phyloP scores from a whole-genome alignment of 1,284 basidiomycete species.

The Austroboletus niveus region DNA sequence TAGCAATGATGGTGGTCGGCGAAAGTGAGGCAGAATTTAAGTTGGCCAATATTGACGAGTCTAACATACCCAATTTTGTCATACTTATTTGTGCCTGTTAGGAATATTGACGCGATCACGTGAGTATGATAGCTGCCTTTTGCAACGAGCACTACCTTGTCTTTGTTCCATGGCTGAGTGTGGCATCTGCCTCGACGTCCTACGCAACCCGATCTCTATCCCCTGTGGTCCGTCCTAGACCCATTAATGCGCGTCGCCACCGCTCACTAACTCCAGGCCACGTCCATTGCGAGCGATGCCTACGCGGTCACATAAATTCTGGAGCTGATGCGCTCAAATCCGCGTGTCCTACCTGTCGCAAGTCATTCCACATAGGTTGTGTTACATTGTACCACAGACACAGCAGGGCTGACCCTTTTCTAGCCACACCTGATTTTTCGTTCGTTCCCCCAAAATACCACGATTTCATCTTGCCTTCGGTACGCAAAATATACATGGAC shows the following conservation, averaged over 20 bases:
- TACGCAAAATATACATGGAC: constrained; percentile 60
- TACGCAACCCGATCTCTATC: constrained; percentile 53
- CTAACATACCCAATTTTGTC: not conserved
- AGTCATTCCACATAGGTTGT: constrained; percentile 52
- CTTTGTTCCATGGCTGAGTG: constrained; percentile 43
- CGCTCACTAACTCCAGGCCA: constrained; percentile 44
- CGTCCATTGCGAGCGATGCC: constrained; percentile 57
- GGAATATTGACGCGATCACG: constrained; percentile 29
- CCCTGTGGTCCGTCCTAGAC: constrained; percentile 53
- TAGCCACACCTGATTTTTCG: constrained; percentile 42
- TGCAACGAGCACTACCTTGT: not conserved
- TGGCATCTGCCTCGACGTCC: constrained; percentile 56
- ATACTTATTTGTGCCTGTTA: constrained; percentile 26
- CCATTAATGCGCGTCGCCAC: not conserved
- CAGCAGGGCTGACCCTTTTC: constrained; percentile 1
- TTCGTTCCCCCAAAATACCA: constrained; percentile 62
- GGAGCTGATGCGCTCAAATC: constrained; percentile 40
- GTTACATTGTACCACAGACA: not conserved
- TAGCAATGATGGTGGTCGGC: constrained; percentile 10
- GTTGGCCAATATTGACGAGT: constrained; percentile 4
- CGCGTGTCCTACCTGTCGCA: constrained; percentile 59
- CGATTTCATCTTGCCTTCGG: constrained; percentile 48
- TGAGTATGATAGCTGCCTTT: constrained; percentile 6
- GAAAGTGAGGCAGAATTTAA: not conserved
- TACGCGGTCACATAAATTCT: constrained; percentile 46